These are phyloP conservation scores for Scortechinia acanthostroma DNA, from an alignment of 2,329 filamentous ascomycete genomes.

Conservation along the genomic window DNA sequence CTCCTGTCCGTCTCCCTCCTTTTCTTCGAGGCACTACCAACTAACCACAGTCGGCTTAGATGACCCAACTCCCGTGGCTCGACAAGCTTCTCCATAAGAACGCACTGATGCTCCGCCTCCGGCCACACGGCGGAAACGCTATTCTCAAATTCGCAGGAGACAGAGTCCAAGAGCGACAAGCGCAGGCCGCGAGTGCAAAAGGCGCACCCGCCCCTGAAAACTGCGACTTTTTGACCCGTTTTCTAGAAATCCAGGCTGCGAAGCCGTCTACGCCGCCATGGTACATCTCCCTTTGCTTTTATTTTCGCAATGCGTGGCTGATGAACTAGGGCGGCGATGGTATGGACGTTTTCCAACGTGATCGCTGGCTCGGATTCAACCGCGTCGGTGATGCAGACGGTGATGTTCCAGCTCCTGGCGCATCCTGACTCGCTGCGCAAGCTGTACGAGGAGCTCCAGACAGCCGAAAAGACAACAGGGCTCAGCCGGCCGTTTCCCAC, in stretches of 20 bases:
- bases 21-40: not conserved
- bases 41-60: constrained; percentile 6
- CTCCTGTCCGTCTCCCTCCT: constrained; percentile 10
- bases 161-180: constrained; percentile 4
- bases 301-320: not conserved
- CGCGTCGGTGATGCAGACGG: constrained; percentile 15
- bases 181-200: constrained; percentile 4
- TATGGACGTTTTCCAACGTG: constrained; percentile 18
- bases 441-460: constrained; percentile 15
- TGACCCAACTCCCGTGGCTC: constrained; percentile 17
- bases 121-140: constrained; percentile 4
- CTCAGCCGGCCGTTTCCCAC: constrained; percentile 14
- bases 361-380: constrained; percentile 17
- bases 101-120: constrained; percentile 5
- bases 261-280: constrained; percentile 9
- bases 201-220: constrained; percentile 4
- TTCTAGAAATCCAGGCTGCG: constrained; percentile 8
- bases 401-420: constrained; percentile 14
- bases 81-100: constrained; percentile 12
- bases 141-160: constrained; percentile 4
- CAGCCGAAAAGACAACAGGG: constrained; percentile 9
- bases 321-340: constrained; percentile 10
- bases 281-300: constrained; percentile 6
- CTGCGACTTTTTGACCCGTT: constrained; percentile 8
- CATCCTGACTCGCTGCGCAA: constrained; percentile 11